Evolutionary conservation across 441 rosid species (phyloP).

Genomic region (Pelargonium citronellum): DNA sequence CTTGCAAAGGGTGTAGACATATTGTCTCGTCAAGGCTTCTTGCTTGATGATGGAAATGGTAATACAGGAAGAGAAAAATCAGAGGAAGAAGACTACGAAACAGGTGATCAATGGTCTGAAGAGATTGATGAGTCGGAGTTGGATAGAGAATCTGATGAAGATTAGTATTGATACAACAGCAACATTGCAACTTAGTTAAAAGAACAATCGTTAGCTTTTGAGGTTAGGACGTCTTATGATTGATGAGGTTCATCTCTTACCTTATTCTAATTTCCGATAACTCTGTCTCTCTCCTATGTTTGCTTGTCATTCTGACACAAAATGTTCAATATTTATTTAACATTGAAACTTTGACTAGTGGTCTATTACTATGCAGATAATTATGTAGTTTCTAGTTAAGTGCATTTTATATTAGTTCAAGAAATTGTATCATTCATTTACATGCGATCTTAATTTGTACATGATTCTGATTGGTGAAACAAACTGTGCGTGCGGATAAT

Average conservation of each 20-base stretch:
- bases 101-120: conserved; percentile 35
- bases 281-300: not conserved
- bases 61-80: conserved; percentile 26
- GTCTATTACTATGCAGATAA: not conserved
- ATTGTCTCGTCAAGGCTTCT: conserved; percentile 42
- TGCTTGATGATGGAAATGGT: conserved; percentile 36
- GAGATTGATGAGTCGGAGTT: conserved; percentile 27
- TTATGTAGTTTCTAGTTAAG: not conserved
- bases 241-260: not conserved
- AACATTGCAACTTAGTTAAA: not conserved
- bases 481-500: not conserved
- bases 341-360: not conserved
- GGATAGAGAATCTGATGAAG: conserved; percentile 43
- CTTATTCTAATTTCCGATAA: not conserved
- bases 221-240: conserved; percentile 9
- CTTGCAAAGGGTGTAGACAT: conserved; percentile 54
- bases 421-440: not conserved
- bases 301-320: not conserved
- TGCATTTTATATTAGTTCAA: not conserved
- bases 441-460: not conserved
- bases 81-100: conserved; percentile 42
- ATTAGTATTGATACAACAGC: conserved; percentile 20
- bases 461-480: not conserved
- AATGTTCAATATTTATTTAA: not conserved
- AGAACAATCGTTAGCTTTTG: not conserved